phyloP scores from a whole-genome alignment of 805 yeast species.

The Debaryomyces maramus region DNA sequence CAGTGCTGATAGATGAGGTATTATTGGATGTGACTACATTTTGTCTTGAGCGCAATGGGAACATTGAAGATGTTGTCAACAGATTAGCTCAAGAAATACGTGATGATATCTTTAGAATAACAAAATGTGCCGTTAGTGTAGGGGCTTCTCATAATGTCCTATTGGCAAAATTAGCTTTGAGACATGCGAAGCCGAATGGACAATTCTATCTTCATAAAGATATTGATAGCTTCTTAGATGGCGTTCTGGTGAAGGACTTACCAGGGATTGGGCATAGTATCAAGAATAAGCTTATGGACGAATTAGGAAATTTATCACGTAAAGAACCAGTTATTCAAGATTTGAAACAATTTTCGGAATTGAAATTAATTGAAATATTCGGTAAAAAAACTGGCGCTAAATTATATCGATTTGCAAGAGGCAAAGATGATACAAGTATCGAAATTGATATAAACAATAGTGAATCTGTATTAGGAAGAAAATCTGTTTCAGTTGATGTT shows the following conservation, averaged over 20 bases:
- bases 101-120: slow-evolving; percentile 37
- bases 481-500: slow-evolving; percentile 82
- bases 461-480: slow-evolving; percentile 52
- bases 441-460: slow-evolving; percentile 51
- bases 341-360: slow-evolving; percentile 32
- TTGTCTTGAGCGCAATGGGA: slow-evolving; percentile 13
- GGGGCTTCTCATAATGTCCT: slow-evolving; percentile 78
- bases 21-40: slow-evolving; percentile 60
- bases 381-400: slow-evolving; percentile 75
- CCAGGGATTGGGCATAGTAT: slow-evolving; percentile 68
- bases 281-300: slow-evolving; percentile 43
- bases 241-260: slow-evolving; percentile 37
- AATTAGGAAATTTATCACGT: slow-evolving; percentile 5
- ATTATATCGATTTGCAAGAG: slow-evolving; percentile 59
- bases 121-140: slow-evolving; percentile 71
- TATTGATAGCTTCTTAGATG: slow-evolving; percentile 33
- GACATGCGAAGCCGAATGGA: slow-evolving; percentile 82
- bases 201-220: slow-evolving; percentile 36
- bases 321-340: slow-evolving; percentile 35
- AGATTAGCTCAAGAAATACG: slow-evolving; percentile 38
- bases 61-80: slow-evolving; percentile 11
- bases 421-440: slow-evolving; percentile 64
- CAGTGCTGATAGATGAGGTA: slow-evolving; percentile 92
- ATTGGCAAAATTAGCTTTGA: slow-evolving; percentile 72
- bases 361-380: slow-evolving; percentile 44